Evolutionary conservation across 2,329 filamentous ascomycete species (phyloP).

Genomic region (Penicillium sclerotiorum): DNA sequence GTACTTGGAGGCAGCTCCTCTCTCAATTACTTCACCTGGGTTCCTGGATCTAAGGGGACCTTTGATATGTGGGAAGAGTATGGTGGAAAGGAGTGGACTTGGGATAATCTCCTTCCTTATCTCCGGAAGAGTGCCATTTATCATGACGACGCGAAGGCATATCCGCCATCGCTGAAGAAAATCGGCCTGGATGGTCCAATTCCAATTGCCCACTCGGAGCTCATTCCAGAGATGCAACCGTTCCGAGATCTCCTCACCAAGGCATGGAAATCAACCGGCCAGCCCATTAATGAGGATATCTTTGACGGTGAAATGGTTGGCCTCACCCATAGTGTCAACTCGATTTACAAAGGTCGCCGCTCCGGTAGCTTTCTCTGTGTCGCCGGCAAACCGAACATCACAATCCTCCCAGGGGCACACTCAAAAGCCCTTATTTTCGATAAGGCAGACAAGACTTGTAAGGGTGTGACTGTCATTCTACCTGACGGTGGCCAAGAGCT

Average conservation of each 20-base stretch:
- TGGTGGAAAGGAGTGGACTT: slow-evolving; percentile 57
- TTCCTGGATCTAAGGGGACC: slow-evolving; percentile 59
- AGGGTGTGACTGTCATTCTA: slow-evolving; percentile 54
- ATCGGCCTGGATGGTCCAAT: slow-evolving; percentile 58
- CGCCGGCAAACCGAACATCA: slow-evolving; percentile 58
- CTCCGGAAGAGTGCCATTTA: slow-evolving; percentile 61
- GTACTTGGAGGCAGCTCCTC: slow-evolving; percentile 61
- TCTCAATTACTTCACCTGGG: slow-evolving; percentile 68
- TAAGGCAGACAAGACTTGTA: slow-evolving; percentile 41
- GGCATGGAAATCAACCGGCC: slow-evolving; percentile 59
- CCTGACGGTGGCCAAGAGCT: slow-evolving; percentile 45
- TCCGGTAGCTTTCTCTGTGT: slow-evolving; percentile 57
- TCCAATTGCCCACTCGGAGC: slow-evolving; percentile 58
- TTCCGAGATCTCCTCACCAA: slow-evolving; percentile 51
- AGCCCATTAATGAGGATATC: slow-evolving; percentile 56
- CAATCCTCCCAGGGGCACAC: slow-evolving; percentile 51
- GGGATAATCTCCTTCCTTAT: slow-evolving; percentile 55
- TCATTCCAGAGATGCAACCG: slow-evolving; percentile 55
- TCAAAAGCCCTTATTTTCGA: slow-evolving; percentile 60
- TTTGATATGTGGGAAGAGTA: slow-evolving; percentile 56
- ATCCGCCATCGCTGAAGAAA: slow-evolving; percentile 51
- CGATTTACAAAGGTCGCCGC: slow-evolving; percentile 60
- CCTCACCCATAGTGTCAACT: slow-evolving; percentile 56
- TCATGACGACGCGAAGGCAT: slow-evolving; percentile 56
- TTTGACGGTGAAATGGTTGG: slow-evolving; percentile 59